Evolutionary conservation across 192 early-diverging fungal genomes (phyloP), one percentile per base, ranked within the genome.

Genomic region (Thamnidium elegans): DNA sequence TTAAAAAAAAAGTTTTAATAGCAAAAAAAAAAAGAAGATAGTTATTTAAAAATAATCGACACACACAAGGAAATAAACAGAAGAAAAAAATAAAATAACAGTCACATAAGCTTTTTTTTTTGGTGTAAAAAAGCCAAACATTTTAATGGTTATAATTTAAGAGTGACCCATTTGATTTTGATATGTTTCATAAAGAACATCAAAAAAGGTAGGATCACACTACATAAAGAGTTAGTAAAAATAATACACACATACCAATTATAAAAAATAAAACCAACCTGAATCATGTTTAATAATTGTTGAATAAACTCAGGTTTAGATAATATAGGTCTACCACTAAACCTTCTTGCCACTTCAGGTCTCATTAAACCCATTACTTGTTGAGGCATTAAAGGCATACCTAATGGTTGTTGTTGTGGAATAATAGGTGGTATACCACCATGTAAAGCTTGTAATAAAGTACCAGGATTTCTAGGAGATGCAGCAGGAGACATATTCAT

Each of bases 261-360:
- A n/a, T n/a, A n/a, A n/a, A n/a, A n/a, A 19, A 39, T 17, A 26
- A 5, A 26, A 13, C 51, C 5, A 48, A 74, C 73, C 68, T 82
- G 78, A 7, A 83, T 43, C 4, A 83, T 54, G 0, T 65, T 72
- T 53, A 77, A 30, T 36, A 80, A 78, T 47, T 78, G 78, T 34
- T 78, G 76, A 39, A 77, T 66, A 63, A 83, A 83, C 34, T 83
- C 76, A 8, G 76, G 67, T 36, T 83, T 83, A 44, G 81, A 74
- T 32, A 83, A 13, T 7, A 73, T 60, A 15, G 31, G 50, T 5
- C 23, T 30, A 15, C 15, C 17, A 6, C 21, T 45, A 19, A 76
- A 42, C 9, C 74, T 65, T 42, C 59, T 47, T 20, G n/a, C 32
- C 0, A 68, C 14, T 20, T 67, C 69, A 5, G 31, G 34, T 4